Base-by-base conservation (phyloP, 2,329 filamentous ascomycete species). In the Akanthomyces lecanii region DNA sequence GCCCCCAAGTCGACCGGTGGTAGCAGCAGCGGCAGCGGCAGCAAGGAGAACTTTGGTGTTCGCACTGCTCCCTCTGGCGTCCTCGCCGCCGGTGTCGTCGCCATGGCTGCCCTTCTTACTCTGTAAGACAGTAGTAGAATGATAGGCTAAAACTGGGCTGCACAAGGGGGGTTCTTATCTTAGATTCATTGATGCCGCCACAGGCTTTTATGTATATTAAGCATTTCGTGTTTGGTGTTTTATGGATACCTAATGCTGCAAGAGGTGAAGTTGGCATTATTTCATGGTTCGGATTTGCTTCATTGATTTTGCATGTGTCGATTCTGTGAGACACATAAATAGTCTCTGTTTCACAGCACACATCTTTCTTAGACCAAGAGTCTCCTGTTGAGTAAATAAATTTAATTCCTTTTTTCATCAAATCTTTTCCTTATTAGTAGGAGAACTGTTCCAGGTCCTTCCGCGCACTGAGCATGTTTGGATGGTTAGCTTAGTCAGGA, bases 61-160 rank as follows among this genome's bases (percentile, higher is more conserved):
- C 70, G 71, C 16, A 70, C 74, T 28, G 71, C 56, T 47, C 76
- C 33, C 68, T 78, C 61, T 70, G 72, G 65, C 73, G 72, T 81
- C n/a, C 82, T 83, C 42, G 77, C 81, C 72, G 77, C 74, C 56
- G 78, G 78, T 16, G 83, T 83, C 69, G 82, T 79, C 45, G 77
- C 75, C 64, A 83, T 86, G 81, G 71, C 48, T 53, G 61, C 47
- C 25, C 40, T 60, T 10, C 40, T 85, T 63, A 71, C 79, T 65
- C 70, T 86, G 74, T 86, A 79, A 67, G 56, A 40, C 21, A 18
- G 18, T 4, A 8, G 51, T 44, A 8, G 10, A 16, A 53, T 28
- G 21, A 28, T 51, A 52, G 33, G 38, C 25, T 52, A 28, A 36
- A 7, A 33, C n/a, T 21, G 18, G n/a, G 36, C 18, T 47, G 45